Percentiles rank a stretch among this genome's conserved stretches.
phyloP scores from a whole-genome alignment of 441 rosid species.

The Erysimum cheiri region DNA sequence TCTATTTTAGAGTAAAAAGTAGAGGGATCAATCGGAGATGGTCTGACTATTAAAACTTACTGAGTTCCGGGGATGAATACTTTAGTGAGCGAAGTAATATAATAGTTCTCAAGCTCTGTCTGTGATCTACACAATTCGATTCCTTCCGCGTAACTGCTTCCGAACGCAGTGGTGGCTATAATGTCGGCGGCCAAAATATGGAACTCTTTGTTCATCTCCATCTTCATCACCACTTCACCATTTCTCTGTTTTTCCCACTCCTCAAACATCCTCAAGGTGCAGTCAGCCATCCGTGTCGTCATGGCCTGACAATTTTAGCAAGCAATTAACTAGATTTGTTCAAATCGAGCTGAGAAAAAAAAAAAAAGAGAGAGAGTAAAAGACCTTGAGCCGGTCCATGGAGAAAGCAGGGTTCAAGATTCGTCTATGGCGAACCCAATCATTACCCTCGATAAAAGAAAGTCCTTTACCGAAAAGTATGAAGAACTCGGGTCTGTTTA shows the following conservation, averaged over 20 bases:
- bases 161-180: conserved; percentile 58
- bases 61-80: conserved; percentile 57
- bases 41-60: conserved; percentile 40
- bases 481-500: conserved; percentile 20
- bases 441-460: conserved; percentile 42
- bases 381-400: conserved; percentile 54
- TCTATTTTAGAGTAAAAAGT: too few relatives aligned
- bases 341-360: background rate
- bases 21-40: too few relatives aligned
- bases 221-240: background rate
- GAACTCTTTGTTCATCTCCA: conserved; percentile 36
- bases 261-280: conserved; percentile 39
- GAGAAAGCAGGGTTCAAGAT: conserved; percentile 56
- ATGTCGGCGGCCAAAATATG: conserved; percentile 49
- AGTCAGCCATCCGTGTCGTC: conserved; percentile 41
- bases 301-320: conserved; percentile 30
- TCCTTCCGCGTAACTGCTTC: conserved; percentile 47
- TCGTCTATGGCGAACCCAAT: conserved; percentile 55
- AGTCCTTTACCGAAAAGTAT: conserved; percentile 48
- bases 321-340: background rate
- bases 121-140: conserved; percentile 29
- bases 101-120: conserved; percentile 25
- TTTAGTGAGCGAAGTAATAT: conserved; percentile 8
- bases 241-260: conserved; percentile 47
- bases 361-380: background rate